A percentile compares a stretch with the other conserved stretches of the same genome.
phyloP scores from a whole-genome alignment of 768 basidiomycete genomes.

The Candolleomyces efflorescens region DNA sequence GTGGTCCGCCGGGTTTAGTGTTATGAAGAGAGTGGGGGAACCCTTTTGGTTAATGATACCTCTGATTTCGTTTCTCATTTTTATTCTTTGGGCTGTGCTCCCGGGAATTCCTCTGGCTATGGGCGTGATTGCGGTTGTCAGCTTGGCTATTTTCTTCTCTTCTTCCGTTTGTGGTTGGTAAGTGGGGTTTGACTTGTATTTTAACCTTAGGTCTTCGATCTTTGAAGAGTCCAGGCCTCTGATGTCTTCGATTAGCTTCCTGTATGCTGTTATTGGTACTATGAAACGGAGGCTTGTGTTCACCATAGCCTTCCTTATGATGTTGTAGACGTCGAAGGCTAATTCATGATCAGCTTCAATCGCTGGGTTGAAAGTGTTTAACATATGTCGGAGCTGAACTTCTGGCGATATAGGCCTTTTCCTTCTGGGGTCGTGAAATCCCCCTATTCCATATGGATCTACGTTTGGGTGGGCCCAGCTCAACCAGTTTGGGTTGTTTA shows the following conservation, averaged over 20 bases:
- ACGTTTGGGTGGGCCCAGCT: background rate
- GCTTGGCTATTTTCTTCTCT: background rate
- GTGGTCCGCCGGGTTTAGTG: background rate
- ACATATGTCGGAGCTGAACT: background rate
- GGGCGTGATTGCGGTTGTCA: background rate
- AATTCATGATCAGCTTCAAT: background rate
- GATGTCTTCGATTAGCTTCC: background rate
- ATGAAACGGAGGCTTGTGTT: background rate
- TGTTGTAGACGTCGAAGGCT: constrained; percentile 1
- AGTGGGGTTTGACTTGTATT: background rate
- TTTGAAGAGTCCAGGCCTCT: background rate
- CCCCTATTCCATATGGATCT: background rate
- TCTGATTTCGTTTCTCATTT: background rate
- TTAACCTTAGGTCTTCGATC: background rate
- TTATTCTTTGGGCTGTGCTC: background rate
- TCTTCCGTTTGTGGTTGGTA: background rate
- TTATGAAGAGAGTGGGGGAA: background rate
- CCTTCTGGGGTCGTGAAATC: background rate
- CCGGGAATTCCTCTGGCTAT: background rate
- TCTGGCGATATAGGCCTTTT: background rate
- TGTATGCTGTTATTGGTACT: background rate
- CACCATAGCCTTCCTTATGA: background rate
- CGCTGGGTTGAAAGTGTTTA: background rate
- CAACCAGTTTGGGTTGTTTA: background rate
- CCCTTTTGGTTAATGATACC: background rate